These are phyloP conservation scores for Boletellus ananiceps DNA, from an alignment of 768 basidiomycete genomes.

Conservation along the genomic window DNA sequence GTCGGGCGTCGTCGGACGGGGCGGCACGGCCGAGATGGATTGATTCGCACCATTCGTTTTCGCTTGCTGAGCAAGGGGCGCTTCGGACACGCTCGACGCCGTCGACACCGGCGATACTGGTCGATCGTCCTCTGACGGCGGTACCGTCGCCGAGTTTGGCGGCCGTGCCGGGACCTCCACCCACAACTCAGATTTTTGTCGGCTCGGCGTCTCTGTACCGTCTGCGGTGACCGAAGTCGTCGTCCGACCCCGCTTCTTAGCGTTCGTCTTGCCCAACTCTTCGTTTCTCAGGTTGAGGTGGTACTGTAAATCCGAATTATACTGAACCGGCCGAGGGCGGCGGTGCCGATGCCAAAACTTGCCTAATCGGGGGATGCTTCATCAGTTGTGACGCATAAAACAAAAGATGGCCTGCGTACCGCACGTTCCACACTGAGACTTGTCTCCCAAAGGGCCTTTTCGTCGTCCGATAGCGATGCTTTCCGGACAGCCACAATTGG, in stretches of 20 bases:
- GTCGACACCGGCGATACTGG: slow-evolving; percentile 68
- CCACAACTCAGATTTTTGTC: slow-evolving; percentile 35
- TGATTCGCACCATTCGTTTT: slow-evolving; percentile 52
- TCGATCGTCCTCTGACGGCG: slow-evolving; percentile 44
- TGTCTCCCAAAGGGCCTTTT: slow-evolving; percentile 87
- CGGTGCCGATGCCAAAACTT: slow-evolving; percentile 90
- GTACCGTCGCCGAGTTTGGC: slow-evolving; percentile 26
- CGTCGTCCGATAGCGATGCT: slow-evolving; percentile 78
- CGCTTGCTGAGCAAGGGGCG: slow-evolving; percentile 64
- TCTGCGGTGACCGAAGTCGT: slow-evolving; percentile 24
- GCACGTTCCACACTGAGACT: slow-evolving; percentile 88
- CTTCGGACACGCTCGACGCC: slow-evolving; percentile 68
- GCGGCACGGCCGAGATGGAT: slow-evolving; percentile 14
- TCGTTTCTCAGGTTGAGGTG: slow-evolving; percentile 59
- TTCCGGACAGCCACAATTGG: slow-evolving; percentile 91
- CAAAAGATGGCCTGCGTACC: slow-evolving; percentile 47
- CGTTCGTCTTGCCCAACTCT: slow-evolving; percentile 48
- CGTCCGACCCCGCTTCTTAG: slow-evolving; percentile 46
- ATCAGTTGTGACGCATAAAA: slow-evolving; percentile 2
- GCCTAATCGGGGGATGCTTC: slow-evolving; percentile 40
- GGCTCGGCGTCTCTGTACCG: slow-evolving; percentile 53
- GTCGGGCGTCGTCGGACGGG: slow-evolving; percentile 22
- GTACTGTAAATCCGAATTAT: slow-evolving; percentile 69
- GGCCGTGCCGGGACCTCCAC: slow-evolving; percentile 33
- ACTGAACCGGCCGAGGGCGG: slow-evolving; percentile 73